Evolutionary conservation across 768 basidiomycete genomes (phyloP).

Genomic region (Roridomyces roridus): DNA sequence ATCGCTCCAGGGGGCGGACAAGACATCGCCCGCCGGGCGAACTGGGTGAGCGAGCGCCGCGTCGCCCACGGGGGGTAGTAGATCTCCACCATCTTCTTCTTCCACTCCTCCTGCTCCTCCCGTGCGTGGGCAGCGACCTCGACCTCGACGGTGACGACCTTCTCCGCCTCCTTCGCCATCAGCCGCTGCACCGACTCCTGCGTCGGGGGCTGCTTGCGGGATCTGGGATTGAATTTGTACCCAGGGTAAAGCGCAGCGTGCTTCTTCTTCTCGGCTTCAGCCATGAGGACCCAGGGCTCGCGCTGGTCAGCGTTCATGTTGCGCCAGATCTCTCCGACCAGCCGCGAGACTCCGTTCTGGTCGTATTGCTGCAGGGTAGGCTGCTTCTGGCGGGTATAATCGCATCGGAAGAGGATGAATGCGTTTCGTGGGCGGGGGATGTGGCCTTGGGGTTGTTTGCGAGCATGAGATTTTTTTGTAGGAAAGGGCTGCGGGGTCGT

Average conservation of each 20-base stretch:
- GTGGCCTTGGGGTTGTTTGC: constrained; percentile 57
- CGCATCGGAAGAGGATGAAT: constrained; percentile 81
- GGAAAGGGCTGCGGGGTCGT: constrained; percentile 19
- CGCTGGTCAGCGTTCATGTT: constrained; percentile 53
- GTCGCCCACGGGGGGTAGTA: constrained; percentile 25
- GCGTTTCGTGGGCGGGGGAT: constrained; percentile 78
- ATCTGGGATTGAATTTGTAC: constrained; percentile 42
- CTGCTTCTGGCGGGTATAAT: constrained; percentile 69
- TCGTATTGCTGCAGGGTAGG: constrained; percentile 59
- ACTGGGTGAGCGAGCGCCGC: constrained; percentile 18
- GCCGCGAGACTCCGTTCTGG: constrained; percentile 72
- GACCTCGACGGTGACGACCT: constrained; percentile 7
- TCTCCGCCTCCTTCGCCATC: constrained; percentile 11
- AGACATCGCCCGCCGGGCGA: constrained; percentile 20
- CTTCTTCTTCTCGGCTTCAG: constrained; percentile 51
- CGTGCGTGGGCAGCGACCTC: too few relatives aligned
- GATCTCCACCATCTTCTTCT: constrained; percentile 15
- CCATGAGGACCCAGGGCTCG: constrained; percentile 57
- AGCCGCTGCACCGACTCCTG: not conserved
- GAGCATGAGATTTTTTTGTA: constrained; percentile 53
- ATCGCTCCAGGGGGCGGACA: constrained; percentile 18
- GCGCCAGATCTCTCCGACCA: constrained; percentile 72
- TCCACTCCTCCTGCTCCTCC: not conserved
- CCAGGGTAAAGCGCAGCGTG: constrained; percentile 49
- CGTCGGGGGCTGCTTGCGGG: too few relatives aligned